Conservation (phyloP, 305 asterid genomes). For the Fraxinus dipetala region DNA sequence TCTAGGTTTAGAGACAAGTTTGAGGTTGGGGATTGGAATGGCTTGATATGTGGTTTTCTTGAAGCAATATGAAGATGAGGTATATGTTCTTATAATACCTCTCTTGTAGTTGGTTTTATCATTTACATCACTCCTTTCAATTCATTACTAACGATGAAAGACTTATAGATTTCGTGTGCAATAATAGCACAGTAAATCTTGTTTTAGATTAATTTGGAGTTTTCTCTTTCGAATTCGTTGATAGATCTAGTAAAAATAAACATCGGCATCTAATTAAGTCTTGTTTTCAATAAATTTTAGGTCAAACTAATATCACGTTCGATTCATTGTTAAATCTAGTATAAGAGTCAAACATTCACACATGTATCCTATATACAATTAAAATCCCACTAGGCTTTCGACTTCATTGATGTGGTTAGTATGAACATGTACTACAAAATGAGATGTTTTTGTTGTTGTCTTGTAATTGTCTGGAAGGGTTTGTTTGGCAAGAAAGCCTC, state of each 20-base stretch:
- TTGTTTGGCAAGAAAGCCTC: conserved; percentile 27
- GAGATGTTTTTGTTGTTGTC: background rate
- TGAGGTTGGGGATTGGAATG: background rate
- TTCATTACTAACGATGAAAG: too few species aligned
- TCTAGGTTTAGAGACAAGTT: background rate
- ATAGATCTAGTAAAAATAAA: background rate
- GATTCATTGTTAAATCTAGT: too few species aligned
- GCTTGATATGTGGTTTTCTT: background rate
- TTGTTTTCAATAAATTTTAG: background rate
- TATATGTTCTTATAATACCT: background rate
- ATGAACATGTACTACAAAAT: background rate
- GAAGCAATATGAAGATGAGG: background rate
- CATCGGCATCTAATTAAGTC: background rate
- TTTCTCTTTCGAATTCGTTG: background rate
- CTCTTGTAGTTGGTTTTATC: background rate
- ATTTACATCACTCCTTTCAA: background rate
- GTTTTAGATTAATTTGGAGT: background rate
- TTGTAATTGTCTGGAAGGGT: conserved; percentile 6
- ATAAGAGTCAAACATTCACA: background rate
- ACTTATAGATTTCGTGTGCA: too few species aligned
- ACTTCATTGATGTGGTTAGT: background rate
- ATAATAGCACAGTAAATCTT: too few species aligned
- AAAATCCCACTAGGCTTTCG: background rate
- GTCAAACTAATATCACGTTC: too few species aligned
- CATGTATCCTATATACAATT: background rate